Base-by-base conservation (phyloP, 495 filamentous ascomycete genomes). In the Lasiosphaeriaceae sp. region DNA sequence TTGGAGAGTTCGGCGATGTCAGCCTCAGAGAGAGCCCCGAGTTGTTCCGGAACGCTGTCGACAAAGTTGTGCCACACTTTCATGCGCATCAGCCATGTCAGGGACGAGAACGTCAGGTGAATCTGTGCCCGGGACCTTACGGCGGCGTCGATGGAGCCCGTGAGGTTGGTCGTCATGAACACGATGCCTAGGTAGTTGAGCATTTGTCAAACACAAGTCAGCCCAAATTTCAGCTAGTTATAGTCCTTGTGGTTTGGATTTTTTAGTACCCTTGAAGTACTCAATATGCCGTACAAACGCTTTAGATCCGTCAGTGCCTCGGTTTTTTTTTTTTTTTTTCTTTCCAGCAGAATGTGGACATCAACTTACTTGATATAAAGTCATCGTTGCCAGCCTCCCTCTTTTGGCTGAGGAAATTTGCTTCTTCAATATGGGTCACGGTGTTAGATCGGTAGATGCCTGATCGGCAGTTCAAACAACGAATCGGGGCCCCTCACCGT, bases 11-110 rank as follows among this genome's bases (percentile, higher is more conserved):
- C 43, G 11, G 58, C 47, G 47, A 62, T 50, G 35, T 61, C 54
- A 7, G 47, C 48, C n/a, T 51, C 17, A 0, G 21, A 43, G n/a
- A 65, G 41, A 14, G 31, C 51, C 16, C 39, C 50, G 41, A 50
- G 22, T n/a, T 58, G 52, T 37, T 63, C 37, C 31, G 58, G 60
- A 3, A 68, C 29, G 12, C 59, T 44, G 17, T 55, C 53, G 26
- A 70, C 39, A 41, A 69, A 69, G 45, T 67, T 68, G 17, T 59
- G 11, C 68, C 68, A 71, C 6, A 71, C 47, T 1, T 48, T n/a
- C 19, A 53, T 37, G 11, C 66, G 66, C n/a, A 47, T 55, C 0
- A 46, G 29, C 19, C 34, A 12, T 2, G 56, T 37, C 5, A 71
- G 60, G 5, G 50, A 34, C 1, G 62, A 47, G 55, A 62, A 67